Evolutionary conservation across 164 flowering plant genomes (phyloP).

Genomic region (Tetrastigma voinierianum): DNA sequence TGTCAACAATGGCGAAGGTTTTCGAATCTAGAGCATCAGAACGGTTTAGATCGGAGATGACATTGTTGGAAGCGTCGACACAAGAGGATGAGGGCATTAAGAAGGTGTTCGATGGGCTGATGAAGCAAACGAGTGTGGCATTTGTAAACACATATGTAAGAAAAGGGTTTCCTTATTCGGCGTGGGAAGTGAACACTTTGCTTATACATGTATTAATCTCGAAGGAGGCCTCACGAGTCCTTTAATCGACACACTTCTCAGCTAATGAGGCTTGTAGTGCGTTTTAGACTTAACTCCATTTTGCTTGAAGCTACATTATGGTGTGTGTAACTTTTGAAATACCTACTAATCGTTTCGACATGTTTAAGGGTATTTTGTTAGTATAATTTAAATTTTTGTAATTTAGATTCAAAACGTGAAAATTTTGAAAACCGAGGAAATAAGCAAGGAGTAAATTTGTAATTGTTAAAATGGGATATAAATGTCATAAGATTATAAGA

Average conservation of each 20-base stretch:
- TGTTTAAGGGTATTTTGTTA: too few species aligned
- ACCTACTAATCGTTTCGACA: too few species aligned
- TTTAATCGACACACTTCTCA: constrained; percentile 46
- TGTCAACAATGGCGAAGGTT: constrained; percentile 59
- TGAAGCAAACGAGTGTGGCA: constrained; percentile 72
- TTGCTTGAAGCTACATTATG: neutral
- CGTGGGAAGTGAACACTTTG: constrained; percentile 81
- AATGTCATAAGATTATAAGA: too few species aligned
- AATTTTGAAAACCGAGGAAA: too few species aligned
- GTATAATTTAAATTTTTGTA: too few species aligned
- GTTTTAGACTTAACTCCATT: too few species aligned
- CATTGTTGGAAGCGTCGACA: constrained; percentile 62
- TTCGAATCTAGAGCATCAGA: constrained; percentile 77
- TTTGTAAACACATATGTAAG: constrained; percentile 75
- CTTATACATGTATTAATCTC: constrained; percentile 71
- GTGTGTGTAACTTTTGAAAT: too few species aligned
- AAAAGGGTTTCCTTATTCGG: constrained; percentile 50
- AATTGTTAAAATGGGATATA: too few species aligned
- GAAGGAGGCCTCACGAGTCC: constrained; percentile 53
- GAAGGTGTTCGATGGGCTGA: constrained; percentile 39
- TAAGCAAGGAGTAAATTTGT: too few species aligned
- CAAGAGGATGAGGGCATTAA: constrained; percentile 44
- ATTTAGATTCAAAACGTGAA: too few species aligned
- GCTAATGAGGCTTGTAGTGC: constrained; percentile 70
- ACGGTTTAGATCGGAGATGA: constrained; percentile 61